These are phyloP conservation scores for Trichoderma pleuroti DNA, from an alignment of 2,329 filamentous ascomycete species.

Conservation along the genomic window DNA sequence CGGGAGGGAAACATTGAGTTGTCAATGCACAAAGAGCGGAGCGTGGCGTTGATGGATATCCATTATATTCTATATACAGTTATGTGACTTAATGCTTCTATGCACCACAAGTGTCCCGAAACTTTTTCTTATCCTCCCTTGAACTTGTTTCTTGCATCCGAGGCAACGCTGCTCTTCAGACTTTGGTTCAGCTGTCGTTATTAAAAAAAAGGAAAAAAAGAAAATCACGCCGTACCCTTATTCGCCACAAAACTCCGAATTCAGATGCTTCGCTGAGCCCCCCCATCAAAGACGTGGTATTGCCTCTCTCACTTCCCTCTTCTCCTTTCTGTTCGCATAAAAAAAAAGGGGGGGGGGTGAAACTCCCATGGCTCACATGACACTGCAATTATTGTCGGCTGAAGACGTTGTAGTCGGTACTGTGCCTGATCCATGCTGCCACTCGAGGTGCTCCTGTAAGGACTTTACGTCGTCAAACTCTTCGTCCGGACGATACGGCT, in stretches of 20 bases:
- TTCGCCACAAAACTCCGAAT: constrained; percentile 19
- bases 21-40: constrained; percentile 15
- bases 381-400: constrained; percentile 33
- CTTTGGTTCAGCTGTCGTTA: background rate
- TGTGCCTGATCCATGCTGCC: constrained; percentile 47
- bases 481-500: constrained; percentile 45
- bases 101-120: constrained; percentile 8
- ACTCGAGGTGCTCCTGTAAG: constrained; percentile 55
- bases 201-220: background rate
- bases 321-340: background rate
- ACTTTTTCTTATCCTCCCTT: background rate
- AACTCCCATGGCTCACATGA: constrained; percentile 39
- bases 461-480: constrained; percentile 48
- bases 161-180: constrained; percentile 1
- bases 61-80: constrained; percentile 25
- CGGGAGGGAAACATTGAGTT: background rate
- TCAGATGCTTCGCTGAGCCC: constrained; percentile 11
- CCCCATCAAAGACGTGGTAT: constrained; percentile 10
- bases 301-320: background rate
- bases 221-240: background rate
- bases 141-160: background rate
- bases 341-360: background rate
- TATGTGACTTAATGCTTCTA: constrained; percentile 23
- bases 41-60: constrained; percentile 21
- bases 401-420: constrained; percentile 29